Evolutionary conservation across 2,329 filamentous ascomycete species (phyloP).

Genomic region (Triangularia verruculosa): DNA sequence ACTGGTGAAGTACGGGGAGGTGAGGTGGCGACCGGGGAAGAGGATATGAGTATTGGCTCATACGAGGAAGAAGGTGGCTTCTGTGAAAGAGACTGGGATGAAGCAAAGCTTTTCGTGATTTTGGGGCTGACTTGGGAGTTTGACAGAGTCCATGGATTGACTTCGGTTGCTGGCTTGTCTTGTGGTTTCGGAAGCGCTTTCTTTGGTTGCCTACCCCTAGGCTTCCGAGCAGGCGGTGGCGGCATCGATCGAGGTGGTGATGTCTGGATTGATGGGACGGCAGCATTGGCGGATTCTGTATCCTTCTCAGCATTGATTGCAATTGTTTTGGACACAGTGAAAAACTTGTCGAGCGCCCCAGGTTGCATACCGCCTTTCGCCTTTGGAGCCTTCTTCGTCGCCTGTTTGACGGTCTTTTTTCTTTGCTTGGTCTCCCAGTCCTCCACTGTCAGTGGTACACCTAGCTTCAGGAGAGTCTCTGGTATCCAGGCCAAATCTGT

Average conservation of each 20-base stretch:
- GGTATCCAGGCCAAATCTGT: constrained; percentile 68
- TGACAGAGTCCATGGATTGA: constrained; percentile 42
- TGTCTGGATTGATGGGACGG: not conserved
- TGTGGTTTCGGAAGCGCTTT: constrained; percentile 15
- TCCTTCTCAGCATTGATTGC: constrained; percentile 6
- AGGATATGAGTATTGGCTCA: constrained; percentile 30
- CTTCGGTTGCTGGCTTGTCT: constrained; percentile 25
- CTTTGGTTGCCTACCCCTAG: constrained; percentile 32
- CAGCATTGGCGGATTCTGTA: not conserved
- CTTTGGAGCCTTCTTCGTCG: constrained; percentile 16
- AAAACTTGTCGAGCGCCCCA: constrained; percentile 39
- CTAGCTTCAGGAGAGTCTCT: constrained; percentile 60
- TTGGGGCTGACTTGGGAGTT: constrained; percentile 37
- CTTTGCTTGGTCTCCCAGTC: constrained; percentile 55
- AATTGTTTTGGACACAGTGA: constrained; percentile 37
- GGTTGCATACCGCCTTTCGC: constrained; percentile 29
- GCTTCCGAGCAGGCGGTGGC: constrained; percentile 1
- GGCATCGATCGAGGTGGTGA: constrained; percentile 5
- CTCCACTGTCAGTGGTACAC: constrained; percentile 62
- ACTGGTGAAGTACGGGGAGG: constrained; percentile 44
- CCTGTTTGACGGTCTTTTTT: constrained; percentile 19
- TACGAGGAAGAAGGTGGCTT: constrained; percentile 1
- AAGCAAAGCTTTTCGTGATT: constrained; percentile 19
- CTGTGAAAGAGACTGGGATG: constrained; percentile 5
- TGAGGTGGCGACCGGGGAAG: constrained; percentile 26